phyloP scores from a whole-genome alignment of 176 grass and related monocot genomes.

The Tillandsia leiboldiana region DNA sequence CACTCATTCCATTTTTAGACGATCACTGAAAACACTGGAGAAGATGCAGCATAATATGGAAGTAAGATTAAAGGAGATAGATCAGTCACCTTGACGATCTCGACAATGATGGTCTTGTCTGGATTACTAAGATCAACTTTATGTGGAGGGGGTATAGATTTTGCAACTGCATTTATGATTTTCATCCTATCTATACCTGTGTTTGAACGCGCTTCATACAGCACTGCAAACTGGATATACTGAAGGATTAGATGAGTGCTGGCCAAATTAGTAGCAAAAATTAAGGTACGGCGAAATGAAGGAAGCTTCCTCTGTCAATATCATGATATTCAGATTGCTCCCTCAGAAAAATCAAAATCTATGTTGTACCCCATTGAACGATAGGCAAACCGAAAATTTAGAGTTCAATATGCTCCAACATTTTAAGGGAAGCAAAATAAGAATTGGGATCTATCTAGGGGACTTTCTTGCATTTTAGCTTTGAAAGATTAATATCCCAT shows the following conservation, averaged over 20 bases:
- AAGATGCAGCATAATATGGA: not conserved
- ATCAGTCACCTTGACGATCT: slow-evolving; percentile 70
- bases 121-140: slow-evolving; percentile 93
- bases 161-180: slow-evolving; percentile 92
- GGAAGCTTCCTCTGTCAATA: not conserved
- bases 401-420: too few species aligned
- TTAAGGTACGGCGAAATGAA: not conserved
- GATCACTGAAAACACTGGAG: not conserved
- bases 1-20: not conserved
- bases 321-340: too few species aligned
- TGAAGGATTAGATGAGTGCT: slow-evolving; percentile 12
- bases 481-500: too few species aligned
- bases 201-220: slow-evolving; percentile 90
- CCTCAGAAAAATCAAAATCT: too few species aligned
- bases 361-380: too few species aligned
- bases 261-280: not conserved
- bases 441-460: too few species aligned
- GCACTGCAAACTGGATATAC: slow-evolving; percentile 63
- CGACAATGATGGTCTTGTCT: slow-evolving; percentile 71
- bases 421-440: too few species aligned
- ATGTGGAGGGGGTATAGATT: slow-evolving; percentile 67
- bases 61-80: not conserved
- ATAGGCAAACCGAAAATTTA: too few species aligned
- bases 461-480: too few species aligned
- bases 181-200: slow-evolving; percentile 94